phyloP scores from a whole-genome alignment of 257 asterid genomes.

The Ballota nigra region DNA sequence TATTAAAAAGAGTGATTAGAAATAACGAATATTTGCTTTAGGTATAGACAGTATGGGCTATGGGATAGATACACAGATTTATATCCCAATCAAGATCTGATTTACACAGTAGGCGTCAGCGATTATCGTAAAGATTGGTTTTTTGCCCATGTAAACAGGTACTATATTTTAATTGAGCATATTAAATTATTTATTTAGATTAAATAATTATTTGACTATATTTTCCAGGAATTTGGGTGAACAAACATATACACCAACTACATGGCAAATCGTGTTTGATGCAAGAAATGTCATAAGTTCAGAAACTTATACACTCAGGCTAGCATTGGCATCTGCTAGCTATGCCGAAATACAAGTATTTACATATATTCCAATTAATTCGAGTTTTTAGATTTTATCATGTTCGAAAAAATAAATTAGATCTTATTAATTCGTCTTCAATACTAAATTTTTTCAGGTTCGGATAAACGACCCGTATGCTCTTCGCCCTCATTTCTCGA shows the following conservation, averaged over 20 bases:
- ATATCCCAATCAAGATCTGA: slow-evolving; percentile 44
- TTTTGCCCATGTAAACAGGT: slow-evolving; percentile 62
- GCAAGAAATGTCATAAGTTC: slow-evolving; percentile 23
- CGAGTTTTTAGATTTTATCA: too few species aligned
- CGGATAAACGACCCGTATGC: slow-evolving; percentile 35
- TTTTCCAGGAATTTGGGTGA: slow-evolving; percentile 38
- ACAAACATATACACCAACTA: slow-evolving; percentile 38
- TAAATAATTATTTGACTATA: not conserved
- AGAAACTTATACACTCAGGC: slow-evolving; percentile 46
- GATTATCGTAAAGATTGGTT: slow-evolving; percentile 50
- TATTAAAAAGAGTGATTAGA: not conserved
- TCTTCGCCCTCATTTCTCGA: slow-evolving; percentile 37
- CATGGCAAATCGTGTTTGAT: slow-evolving; percentile 61
- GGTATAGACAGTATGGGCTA: slow-evolving; percentile 61
- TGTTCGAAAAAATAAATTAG: too few species aligned
- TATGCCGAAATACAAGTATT: slow-evolving; percentile 51
- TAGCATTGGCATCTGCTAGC: slow-evolving; percentile 78
- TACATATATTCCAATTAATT: not conserved
- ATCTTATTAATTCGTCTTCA: too few species aligned
- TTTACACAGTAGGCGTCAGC: slow-evolving; percentile 45
- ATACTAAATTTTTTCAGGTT: slow-evolving; percentile 30
- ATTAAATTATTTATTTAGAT: too few species aligned
- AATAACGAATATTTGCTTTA: slow-evolving; percentile 7
- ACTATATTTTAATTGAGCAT: too few species aligned
- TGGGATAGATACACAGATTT: slow-evolving; percentile 51